Evolutionary conservation across 805 yeast species (phyloP).

Genomic region (Wickerhamiella qilinensis): DNA sequence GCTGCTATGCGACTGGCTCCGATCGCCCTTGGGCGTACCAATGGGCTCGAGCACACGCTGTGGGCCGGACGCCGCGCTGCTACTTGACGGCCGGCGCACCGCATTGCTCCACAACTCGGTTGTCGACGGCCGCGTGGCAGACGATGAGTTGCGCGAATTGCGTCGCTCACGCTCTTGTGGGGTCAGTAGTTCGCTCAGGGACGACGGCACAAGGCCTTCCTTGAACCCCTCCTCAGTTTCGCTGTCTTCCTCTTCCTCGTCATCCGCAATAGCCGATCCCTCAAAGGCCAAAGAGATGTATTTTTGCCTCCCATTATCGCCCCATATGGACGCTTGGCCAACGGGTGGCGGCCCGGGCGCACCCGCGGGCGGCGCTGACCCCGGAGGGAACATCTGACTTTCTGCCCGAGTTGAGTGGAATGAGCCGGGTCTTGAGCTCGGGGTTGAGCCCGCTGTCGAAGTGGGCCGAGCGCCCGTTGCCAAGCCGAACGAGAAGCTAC

Average conservation of each 20-base stretch:
- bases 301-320: slow-evolving; percentile 6
- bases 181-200: slow-evolving; percentile 63
- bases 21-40: neutral
- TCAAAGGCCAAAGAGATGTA: slow-evolving; percentile 10
- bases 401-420: slow-evolving; percentile 4
- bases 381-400: slow-evolving; percentile 5
- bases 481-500: slow-evolving; percentile 1
- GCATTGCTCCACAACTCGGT: slow-evolving; percentile 10
- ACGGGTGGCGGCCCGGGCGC: neutral
- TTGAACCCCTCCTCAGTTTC: slow-evolving; percentile 29
- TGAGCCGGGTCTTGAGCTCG: slow-evolving; percentile 2
- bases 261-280: slow-evolving; percentile 25
- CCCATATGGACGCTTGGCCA: slow-evolving; percentile 10
- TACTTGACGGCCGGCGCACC: neutral
- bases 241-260: slow-evolving; percentile 30
- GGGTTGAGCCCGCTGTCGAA: neutral
- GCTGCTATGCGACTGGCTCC: neutral
- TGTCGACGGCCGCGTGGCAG: neutral
- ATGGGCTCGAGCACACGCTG: neutral
- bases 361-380: slow-evolving; percentile 1
- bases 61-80: neutral
- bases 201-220: slow-evolving; percentile 71
- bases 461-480: neutral
- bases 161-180: slow-evolving; percentile 67
- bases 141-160: slow-evolving; percentile 30